These are phyloP conservation scores for Spergularia azorica DNA, from an alignment of 179 eudicot genomes.

Conservation along the genomic window DNA sequence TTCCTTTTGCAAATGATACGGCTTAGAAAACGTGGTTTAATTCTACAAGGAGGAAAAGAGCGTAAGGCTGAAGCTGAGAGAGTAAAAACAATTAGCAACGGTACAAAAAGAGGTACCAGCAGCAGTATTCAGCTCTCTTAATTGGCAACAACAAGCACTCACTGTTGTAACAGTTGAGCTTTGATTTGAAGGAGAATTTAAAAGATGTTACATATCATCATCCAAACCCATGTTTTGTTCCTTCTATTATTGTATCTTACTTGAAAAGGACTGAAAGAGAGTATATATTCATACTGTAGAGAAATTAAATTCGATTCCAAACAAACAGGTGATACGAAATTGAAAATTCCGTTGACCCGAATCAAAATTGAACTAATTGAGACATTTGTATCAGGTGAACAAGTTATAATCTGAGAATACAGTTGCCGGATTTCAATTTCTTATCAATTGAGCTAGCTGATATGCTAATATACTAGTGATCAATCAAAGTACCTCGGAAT, in stretches of 20 bases:
- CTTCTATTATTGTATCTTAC: neutral
- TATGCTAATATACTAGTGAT: too few species aligned
- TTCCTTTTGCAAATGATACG: neutral
- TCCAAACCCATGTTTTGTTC: constrained; percentile 13
- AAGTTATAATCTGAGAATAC: too few species aligned
- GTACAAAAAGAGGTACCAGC: constrained; percentile 26
- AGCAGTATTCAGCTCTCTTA: constrained; percentile 13
- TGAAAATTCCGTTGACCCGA: too few species aligned
- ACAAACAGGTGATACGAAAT: neutral
- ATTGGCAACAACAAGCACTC: constrained; percentile 3
- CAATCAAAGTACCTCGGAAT: too few species aligned
- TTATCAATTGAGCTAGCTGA: too few species aligned
- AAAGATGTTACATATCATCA: constrained; percentile 26
- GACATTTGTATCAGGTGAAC: too few species aligned
- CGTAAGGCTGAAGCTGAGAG: constrained; percentile 18
- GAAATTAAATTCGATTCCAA: neutral
- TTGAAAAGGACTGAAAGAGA: constrained; percentile 12
- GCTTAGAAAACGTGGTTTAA: neutral
- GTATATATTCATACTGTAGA: too few species aligned
- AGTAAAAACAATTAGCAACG: constrained; percentile 24
- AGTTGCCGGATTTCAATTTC: too few species aligned
- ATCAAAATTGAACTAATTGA: too few species aligned
- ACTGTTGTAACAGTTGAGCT: constrained; percentile 3
- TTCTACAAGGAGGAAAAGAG: neutral
- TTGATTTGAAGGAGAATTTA: constrained; percentile 19